Base-by-base conservation (phyloP, 129 eudicot species). In the Flaveria bidentis region DNA sequence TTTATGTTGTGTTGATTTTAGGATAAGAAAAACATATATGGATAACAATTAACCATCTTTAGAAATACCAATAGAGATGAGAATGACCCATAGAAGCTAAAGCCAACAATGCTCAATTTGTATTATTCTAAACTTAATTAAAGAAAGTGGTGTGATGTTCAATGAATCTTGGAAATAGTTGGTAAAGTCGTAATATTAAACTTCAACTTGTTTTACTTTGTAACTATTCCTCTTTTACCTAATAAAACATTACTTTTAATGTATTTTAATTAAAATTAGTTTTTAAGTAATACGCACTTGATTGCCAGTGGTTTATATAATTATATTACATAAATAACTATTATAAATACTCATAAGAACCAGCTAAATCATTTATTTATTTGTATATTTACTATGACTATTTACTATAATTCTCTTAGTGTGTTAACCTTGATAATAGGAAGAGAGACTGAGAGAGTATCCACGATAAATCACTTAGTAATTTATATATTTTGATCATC, bases 161-260 rank as follows among this genome's bases (percentile, higher is more conserved):
- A 78, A 23, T 78, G 81, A 78, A 78, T 69, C 76, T 78, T 15
- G 61, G 62, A 69, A 68, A 69, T 44, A 44, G 49, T 25, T 44
- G 58, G 76, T 18, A 68, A 22, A 25, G 15, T 42, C 57, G 76
- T 20, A 69, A 23, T 69, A 69, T 41, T 45, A 16, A 56, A 69
- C n/a, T 12, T 44, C 70, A 78, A 78, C 62, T 78, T 78, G 76
- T 22, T 78, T 78, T 78, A 23, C 81, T 78, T 78, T 78, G 23
- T 67, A 78, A 42, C 17, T 57, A 69, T 68, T 77, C 76, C 17
- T 50, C 33, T 39, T 77, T 70, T 30, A 78, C 76, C 81, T 56
- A 67, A 44, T 77, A 67, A 78, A 78, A 39, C 41, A 68, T 56
- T 42, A 42, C 51, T 69, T 53, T 17, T 51, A 45, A 45, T 45